These are phyloP conservation scores for Tylopilus sp. DNA, from an alignment of 768 basidiomycete genomes.

Conservation along the genomic window DNA sequence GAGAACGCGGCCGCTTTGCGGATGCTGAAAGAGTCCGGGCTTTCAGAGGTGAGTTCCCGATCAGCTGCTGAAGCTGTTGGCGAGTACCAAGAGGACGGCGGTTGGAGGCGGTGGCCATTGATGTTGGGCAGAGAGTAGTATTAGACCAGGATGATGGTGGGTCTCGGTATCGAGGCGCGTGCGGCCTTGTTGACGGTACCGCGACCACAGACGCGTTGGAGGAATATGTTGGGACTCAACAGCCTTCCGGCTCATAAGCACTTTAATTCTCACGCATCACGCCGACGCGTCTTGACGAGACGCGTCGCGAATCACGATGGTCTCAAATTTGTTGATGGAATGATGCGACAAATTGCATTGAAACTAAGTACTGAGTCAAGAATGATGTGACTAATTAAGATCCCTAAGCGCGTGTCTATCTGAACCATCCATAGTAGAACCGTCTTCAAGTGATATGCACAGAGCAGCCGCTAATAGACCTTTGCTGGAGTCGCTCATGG, in stretches of 20 bases:
- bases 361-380: neutral
- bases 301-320: constrained; percentile 16
- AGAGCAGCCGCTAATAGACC: neutral
- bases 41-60: constrained; percentile 35
- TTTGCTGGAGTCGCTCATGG: neutral
- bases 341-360: constrained; percentile 5
- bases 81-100: constrained; percentile 50
- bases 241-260: constrained; percentile 9
- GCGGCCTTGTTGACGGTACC: neutral
- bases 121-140: neutral
- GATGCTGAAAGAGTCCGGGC: constrained; percentile 33
- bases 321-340: neutral
- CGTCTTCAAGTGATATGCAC: constrained; percentile 10
- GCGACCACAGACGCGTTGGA: neutral
- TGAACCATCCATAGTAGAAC: constrained; percentile 7
- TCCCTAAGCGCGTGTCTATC: constrained; percentile 25
- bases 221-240: constrained; percentile 2
- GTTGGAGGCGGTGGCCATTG: constrained; percentile 43
- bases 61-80: constrained; percentile 35
- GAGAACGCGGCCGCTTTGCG: constrained; percentile 49
- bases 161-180: neutral
- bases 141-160: constrained; percentile 5
- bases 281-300: constrained; percentile 14
- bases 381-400: constrained; percentile 20
- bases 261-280: constrained; percentile 25